Conservation (phyloP, 2,329 filamentous ascomycete genomes). For the Lecanoromycetidae sp. region DNA sequence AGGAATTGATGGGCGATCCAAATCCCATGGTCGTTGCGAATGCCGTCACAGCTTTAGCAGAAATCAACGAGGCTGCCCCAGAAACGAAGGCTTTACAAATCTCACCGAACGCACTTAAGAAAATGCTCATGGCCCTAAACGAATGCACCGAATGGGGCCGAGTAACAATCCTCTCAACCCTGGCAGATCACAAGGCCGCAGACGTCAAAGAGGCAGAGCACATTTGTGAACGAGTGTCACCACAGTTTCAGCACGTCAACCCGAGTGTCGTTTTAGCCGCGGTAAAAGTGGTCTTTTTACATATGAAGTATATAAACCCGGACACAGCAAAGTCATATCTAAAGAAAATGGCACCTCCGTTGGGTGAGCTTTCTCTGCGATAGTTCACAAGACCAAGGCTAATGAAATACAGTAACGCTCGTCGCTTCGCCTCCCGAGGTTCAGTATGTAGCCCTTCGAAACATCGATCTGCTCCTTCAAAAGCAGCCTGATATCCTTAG, state of each 20-base stretch:
- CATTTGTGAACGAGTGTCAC: slow-evolving; percentile 89
- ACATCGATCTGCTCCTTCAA: slow-evolving; percentile 91
- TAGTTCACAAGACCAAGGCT: background rate
- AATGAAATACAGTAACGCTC: slow-evolving; percentile 59
- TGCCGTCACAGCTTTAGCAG: slow-evolving; percentile 81
- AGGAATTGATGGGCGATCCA: slow-evolving; percentile 92
- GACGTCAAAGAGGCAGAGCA: slow-evolving; percentile 95
- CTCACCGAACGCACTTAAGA: slow-evolving; percentile 74
- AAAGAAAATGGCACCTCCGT: slow-evolving; percentile 95
- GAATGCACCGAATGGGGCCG: slow-evolving; percentile 98
- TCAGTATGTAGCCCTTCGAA: slow-evolving; percentile 90
- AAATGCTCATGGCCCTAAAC: slow-evolving; percentile 89
- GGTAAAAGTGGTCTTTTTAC: slow-evolving; percentile 92
- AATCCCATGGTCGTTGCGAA: slow-evolving; percentile 99
- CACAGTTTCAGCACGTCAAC: slow-evolving; percentile 97
- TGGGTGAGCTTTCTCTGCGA: slow-evolving; percentile 46
- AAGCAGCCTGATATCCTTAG: slow-evolving; percentile 93
- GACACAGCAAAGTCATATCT: slow-evolving; percentile 75
- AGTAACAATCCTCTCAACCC: slow-evolving; percentile 79
- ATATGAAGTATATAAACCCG: slow-evolving; percentile 73
- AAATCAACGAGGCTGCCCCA: slow-evolving; percentile 81
- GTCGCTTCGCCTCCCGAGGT: slow-evolving; percentile 94
- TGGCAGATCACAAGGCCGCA: slow-evolving; percentile 75
- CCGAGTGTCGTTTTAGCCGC: slow-evolving; percentile 94
- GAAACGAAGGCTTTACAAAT: slow-evolving; percentile 81